Conservation (phyloP, 2,329 filamentous ascomycete species). For the Phoma sp. region DNA sequence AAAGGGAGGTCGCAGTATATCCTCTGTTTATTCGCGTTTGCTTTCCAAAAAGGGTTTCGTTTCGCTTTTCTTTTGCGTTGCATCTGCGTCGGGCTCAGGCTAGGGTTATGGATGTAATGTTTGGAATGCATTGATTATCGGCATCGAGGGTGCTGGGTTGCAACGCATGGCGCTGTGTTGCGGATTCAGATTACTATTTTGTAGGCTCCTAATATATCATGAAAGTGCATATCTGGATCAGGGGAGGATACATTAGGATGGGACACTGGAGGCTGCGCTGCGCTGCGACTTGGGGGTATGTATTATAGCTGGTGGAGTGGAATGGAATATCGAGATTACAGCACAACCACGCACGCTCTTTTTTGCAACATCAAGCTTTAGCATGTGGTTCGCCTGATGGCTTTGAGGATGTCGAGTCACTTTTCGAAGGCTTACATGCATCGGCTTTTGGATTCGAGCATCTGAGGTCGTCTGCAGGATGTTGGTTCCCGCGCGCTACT, state of each 20-base stretch:
- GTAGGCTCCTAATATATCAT: not conserved
- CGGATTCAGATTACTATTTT: not conserved
- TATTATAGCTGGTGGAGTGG: slow-evolving; percentile 4
- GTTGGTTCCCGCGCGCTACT: not conserved
- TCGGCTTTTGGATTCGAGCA: not conserved
- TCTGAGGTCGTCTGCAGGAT: not conserved
- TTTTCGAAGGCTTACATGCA: not conserved
- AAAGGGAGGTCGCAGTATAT: slow-evolving; percentile 14
- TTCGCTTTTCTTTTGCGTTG: not conserved
- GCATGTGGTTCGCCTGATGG: no score
- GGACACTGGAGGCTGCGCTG: not conserved
- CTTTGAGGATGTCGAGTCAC: not conserved
- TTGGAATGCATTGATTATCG: slow-evolving; percentile 8
- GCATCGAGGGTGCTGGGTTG: slow-evolving; percentile 9
- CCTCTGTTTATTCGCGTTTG: slow-evolving; percentile 12
- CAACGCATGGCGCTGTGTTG: slow-evolving; percentile 12
- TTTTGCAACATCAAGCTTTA: no score
- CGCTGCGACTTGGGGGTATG: not conserved
- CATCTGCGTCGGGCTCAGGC: not conserved
- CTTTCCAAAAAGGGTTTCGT: not conserved
- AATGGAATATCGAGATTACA: not conserved
- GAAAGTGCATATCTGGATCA: not conserved
- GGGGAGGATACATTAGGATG: not conserved
- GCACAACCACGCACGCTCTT: not conserved
- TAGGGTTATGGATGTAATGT: slow-evolving; percentile 9